A percentile compares a stretch with the other conserved stretches of the same genome.
Evolutionary conservation across 257 asterid genomes (phyloP).

Genomic region (Cruciata laevipes): DNA sequence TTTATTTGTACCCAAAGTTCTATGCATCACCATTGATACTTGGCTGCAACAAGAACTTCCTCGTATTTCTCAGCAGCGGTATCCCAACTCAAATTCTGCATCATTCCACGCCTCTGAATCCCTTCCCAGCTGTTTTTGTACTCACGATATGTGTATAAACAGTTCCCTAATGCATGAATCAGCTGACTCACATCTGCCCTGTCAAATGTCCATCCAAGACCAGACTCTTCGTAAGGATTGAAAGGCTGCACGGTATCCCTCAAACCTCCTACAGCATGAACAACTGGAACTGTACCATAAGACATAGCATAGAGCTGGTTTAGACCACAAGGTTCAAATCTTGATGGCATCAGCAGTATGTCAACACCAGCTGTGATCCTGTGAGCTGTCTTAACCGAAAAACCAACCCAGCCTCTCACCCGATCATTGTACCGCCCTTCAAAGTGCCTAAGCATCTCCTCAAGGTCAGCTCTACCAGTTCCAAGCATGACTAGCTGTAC

Average conservation of each 20-base stretch:
- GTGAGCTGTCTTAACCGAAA: constrained; percentile 78
- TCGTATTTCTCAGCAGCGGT: constrained; percentile 78
- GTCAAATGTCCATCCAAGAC: constrained; percentile 83
- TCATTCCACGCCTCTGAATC: constrained; percentile 80
- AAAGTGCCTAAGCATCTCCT: constrained; percentile 61
- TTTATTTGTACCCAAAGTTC: background rate
- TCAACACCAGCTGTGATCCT: constrained; percentile 88
- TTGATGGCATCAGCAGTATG: constrained; percentile 83
- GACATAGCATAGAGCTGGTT: constrained; percentile 94
- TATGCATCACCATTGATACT: constrained; percentile 69
- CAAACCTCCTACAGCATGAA: constrained; percentile 89
- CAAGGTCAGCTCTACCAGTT: constrained; percentile 74
- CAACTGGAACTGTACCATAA: constrained; percentile 88
- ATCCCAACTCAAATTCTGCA: constrained; percentile 85
- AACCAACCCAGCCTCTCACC: constrained; percentile 91
- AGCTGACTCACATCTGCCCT: constrained; percentile 51
- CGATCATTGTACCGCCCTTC: constrained; percentile 53
- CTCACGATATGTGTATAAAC: constrained; percentile 65
- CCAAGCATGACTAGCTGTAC: constrained; percentile 91
- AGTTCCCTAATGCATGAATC: constrained; percentile 68
- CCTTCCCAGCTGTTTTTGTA: constrained; percentile 87
- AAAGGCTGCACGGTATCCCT: constrained; percentile 87
- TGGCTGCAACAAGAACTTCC: constrained; percentile 82
- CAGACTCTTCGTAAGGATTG: constrained; percentile 74
- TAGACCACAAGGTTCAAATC: constrained; percentile 95